A percentile compares a stretch with the other conserved stretches of the same genome.
These are phyloP conservation scores for Xylariaceae sp. DNA, from an alignment of 2,329 filamentous ascomycete genomes.

Conservation along the genomic window DNA sequence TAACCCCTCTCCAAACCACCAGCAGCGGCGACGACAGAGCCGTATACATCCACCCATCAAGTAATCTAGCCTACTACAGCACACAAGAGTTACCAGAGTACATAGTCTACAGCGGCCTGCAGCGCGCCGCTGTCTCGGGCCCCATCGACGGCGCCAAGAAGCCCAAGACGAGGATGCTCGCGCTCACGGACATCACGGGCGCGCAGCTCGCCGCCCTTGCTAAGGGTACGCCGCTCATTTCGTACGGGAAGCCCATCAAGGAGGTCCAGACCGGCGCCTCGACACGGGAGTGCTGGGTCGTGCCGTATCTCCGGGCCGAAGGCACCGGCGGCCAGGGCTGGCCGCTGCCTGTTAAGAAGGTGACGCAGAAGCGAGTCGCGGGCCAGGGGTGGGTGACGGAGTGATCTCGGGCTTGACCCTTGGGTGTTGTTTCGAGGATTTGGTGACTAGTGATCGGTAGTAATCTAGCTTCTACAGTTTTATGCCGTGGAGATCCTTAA, in stretches of 20 bases:
- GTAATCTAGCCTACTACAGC: slow-evolving; percentile 67
- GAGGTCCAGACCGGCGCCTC: slow-evolving; percentile 55
- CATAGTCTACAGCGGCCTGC: slow-evolving; percentile 81
- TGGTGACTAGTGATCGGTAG: not conserved
- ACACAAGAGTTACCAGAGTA: slow-evolving; percentile 77
- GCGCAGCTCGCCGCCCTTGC: slow-evolving; percentile 73
- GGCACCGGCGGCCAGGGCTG: slow-evolving; percentile 66
- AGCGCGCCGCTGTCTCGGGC: slow-evolving; percentile 54
- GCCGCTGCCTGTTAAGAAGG: slow-evolving; percentile 80
- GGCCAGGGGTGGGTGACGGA: slow-evolving; percentile 73
- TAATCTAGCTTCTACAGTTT: too few species aligned
- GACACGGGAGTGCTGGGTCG: slow-evolving; percentile 74
- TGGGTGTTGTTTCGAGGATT: not conserved
- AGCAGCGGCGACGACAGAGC: slow-evolving; percentile 50
- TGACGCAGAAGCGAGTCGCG: slow-evolving; percentile 70
- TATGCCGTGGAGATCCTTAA: too few species aligned
- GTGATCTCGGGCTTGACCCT: slow-evolving; percentile 27
- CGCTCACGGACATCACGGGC: slow-evolving; percentile 74
- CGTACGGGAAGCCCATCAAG: slow-evolving; percentile 87
- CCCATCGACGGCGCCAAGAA: slow-evolving; percentile 39
- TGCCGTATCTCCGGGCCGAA: slow-evolving; percentile 71
- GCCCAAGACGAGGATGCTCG: slow-evolving; percentile 79
- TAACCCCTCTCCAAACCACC: slow-evolving; percentile 60
- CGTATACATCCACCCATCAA: slow-evolving; percentile 85
- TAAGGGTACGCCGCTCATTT: slow-evolving; percentile 77